Conservation (phyloP, 2,329 filamentous ascomycete genomes). For the Colletotrichum siamense region DNA sequence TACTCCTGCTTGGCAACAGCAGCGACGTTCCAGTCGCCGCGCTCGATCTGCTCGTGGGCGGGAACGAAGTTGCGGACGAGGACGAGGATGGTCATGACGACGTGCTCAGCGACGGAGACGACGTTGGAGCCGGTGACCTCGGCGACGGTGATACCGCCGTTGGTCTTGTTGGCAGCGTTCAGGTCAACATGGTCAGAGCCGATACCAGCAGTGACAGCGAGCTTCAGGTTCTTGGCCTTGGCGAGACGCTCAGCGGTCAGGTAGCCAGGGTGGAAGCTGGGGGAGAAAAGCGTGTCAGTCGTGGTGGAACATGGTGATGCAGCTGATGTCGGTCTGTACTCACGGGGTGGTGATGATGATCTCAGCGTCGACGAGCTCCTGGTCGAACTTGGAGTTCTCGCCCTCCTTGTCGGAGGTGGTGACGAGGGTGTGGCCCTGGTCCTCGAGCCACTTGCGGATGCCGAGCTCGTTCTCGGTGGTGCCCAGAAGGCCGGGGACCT, state of each 20-base stretch:
- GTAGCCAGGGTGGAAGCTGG: slow-evolving; percentile 96
- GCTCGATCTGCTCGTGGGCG: slow-evolving; percentile 90
- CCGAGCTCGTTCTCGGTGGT: slow-evolving; percentile 99
- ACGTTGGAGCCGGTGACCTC: slow-evolving; percentile 99
- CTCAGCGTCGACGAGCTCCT: slow-evolving; percentile 95
- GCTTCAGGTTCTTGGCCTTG: slow-evolving; percentile 98
- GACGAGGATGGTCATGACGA: slow-evolving; percentile 97
- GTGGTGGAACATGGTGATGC: not conserved
- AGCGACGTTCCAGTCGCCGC: slow-evolving; percentile 94
- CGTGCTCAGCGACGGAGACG: slow-evolving; percentile 97
- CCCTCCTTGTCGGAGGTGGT: slow-evolving; percentile 99
- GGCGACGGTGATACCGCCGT: slow-evolving; percentile 94
- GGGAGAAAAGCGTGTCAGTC: not conserved
- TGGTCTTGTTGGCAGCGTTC: slow-evolving; percentile 96
- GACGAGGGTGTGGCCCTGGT: slow-evolving; percentile 93
- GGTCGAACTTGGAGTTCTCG: slow-evolving; percentile 89
- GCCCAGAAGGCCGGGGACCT: slow-evolving; percentile 84
- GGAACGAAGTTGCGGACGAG: slow-evolving; percentile 99
- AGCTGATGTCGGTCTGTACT: slow-evolving; percentile 26
- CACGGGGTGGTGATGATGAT: slow-evolving; percentile 99
- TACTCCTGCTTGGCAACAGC: slow-evolving; percentile 98
- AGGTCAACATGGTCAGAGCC: slow-evolving; percentile 98
- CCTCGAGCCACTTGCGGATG: slow-evolving; percentile 96
- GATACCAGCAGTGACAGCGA: slow-evolving; percentile 96
- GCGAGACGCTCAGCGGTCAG: slow-evolving; percentile 94